A percentile compares a stretch with the other conserved stretches of the same genome.
phyloP scores from a whole-genome alignment of 108 stramenopile genomes.

The Pseudonitzschia pungens region DNA sequence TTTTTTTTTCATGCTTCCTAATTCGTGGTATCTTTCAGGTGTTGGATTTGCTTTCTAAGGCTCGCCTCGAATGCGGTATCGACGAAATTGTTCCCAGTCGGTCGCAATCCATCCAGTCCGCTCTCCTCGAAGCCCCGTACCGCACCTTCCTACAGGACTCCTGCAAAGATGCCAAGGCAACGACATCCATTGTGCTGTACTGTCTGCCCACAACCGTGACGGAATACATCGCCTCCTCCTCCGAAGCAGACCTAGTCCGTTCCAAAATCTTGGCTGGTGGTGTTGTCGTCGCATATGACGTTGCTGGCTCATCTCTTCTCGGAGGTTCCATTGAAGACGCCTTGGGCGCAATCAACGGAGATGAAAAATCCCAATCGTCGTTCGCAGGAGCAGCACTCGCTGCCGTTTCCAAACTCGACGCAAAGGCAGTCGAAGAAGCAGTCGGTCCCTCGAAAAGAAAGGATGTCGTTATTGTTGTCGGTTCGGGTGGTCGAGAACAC shows the following conservation, averaged over 20 bases:
- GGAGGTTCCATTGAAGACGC: slow-evolving; percentile 35
- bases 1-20: background rate
- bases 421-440: slow-evolving; percentile 41
- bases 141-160: slow-evolving; percentile 57
- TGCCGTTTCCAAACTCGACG: slow-evolving; percentile 55
- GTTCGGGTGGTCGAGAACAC: slow-evolving; percentile 87
- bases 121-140: slow-evolving; percentile 66
- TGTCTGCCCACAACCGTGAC: slow-evolving; percentile 67
- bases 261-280: slow-evolving; percentile 42
- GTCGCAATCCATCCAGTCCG: slow-evolving; percentile 60
- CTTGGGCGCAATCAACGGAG: slow-evolving; percentile 32
- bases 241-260: slow-evolving; percentile 67
- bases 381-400: slow-evolving; percentile 43
- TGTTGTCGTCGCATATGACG: slow-evolving; percentile 60
- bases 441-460: slow-evolving; percentile 29
- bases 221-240: slow-evolving; percentile 62
- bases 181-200: slow-evolving; percentile 55
- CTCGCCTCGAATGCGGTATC: slow-evolving; percentile 42
- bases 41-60: slow-evolving; percentile 58
- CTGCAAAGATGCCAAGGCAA: slow-evolving; percentile 10
- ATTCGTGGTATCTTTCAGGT: slow-evolving; percentile 37
- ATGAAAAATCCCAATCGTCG: slow-evolving; percentile 19
- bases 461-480: slow-evolving; percentile 82
- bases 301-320: slow-evolving; percentile 39
- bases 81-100: slow-evolving; percentile 52